Conservation (phyloP, 106 monocot genomes). For the Dendrobium chrysotoxum region DNA sequence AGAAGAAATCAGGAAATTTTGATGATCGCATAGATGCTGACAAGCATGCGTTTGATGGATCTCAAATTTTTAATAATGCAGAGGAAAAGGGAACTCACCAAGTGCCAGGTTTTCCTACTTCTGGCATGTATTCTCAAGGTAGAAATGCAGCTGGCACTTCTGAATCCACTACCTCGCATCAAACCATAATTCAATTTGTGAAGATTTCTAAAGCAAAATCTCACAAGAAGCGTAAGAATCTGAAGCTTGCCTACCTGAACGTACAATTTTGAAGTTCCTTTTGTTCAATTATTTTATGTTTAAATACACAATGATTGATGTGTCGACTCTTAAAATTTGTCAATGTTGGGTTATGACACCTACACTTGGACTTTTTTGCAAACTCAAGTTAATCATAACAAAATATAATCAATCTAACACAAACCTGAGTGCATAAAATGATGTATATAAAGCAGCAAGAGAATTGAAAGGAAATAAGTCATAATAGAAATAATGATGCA, state of each 20-base stretch:
- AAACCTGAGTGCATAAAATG: too few relatives aligned
- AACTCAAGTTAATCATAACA: too few relatives aligned
- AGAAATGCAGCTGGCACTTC: slow-evolving; percentile 5
- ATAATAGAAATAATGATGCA: not conserved
- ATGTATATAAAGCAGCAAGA: too few relatives aligned
- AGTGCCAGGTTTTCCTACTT: not conserved
- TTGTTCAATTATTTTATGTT: not conserved
- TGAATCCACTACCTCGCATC: not conserved
- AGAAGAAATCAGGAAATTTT: slow-evolving; percentile 8
- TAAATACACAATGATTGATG: not conserved
- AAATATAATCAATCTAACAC: too few relatives aligned
- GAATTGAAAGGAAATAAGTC: not conserved
- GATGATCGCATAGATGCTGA: slow-evolving; percentile 6
- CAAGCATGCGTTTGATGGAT: not conserved
- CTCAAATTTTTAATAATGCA: not conserved
- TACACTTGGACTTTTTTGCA: too few relatives aligned
- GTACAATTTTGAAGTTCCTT: not conserved
- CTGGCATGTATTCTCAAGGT: slow-evolving; percentile 8
- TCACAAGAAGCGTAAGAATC: slow-evolving; percentile 49
- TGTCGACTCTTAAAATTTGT: not conserved
- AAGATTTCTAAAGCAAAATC: slow-evolving; percentile 22
- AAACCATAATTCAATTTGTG: slow-evolving; percentile 5
- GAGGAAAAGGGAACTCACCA: not conserved
- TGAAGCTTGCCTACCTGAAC: not conserved
- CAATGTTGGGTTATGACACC: not conserved